Base-by-base conservation (phyloP, 1,284 basidiomycete species). In the Pseudomicrostroma phylloplanum region DNA sequence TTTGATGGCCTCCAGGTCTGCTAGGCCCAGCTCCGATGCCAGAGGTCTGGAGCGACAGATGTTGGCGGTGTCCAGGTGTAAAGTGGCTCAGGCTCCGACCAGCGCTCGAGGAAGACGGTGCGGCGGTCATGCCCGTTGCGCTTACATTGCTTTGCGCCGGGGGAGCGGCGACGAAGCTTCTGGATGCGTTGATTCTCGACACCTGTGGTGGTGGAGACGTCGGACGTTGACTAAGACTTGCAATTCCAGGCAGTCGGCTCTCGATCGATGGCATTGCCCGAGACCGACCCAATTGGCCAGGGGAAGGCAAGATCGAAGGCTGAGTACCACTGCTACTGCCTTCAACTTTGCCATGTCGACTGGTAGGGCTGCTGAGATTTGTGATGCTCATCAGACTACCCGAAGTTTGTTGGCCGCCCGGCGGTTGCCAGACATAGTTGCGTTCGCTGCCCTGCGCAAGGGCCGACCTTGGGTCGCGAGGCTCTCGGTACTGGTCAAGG, bases 321-420 rank as follows among this genome's bases (percentile, higher is more conserved):
- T 19, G 51, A 25, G 51, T 54, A 19, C 21, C 21, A 15, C 19
- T 26, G 51, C 26, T 54, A 19, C 17, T 25, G 51, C 51, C 13
- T 13, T 13, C 21, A 48, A 48, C 21, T 17, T 48, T 48, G n/a
- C 15, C 21, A 11, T 54, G 51, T 19, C 51, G 21, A 54, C 51
- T 25, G 4, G 21, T 54, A 4, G 51, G 51, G 7, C 21, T 23
- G 51, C 51, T 54, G 51, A 54, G n/a, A 13, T 8, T 25, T 15
- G 51, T 54, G 51, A 54, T 54, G 51, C 51, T 54, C 51, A 54
- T 54, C 51, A 25, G 6, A 6, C 51, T 54, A 19, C 15, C 51
- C 51, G 51, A 23, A 19, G 51, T 19, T 54, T 19, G 21, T 48
- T 17, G 43, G 13, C 8, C 25, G 21, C 13, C n/a, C 13, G 21